Evolutionary conservation across 257 asterid genomes (phyloP).

Genomic region (Fraxinus americana): DNA sequence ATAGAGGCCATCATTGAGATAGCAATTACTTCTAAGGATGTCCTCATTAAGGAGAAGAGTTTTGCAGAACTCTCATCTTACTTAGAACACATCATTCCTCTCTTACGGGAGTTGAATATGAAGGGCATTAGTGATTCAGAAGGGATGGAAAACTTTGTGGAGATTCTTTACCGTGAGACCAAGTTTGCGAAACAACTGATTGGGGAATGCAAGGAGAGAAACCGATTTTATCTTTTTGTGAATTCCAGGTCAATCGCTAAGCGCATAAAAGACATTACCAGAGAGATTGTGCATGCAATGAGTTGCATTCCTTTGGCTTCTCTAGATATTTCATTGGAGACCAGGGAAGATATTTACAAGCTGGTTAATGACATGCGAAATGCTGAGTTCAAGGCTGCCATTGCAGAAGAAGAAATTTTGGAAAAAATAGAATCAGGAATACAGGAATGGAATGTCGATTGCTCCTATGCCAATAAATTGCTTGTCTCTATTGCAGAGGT

Average conservation of each 20-base stretch:
- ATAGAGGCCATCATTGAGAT: constrained; percentile 46
- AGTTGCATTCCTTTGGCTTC: constrained; percentile 50
- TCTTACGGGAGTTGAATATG: constrained; percentile 44
- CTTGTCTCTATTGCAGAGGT: constrained; percentile 62
- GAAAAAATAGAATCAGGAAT: constrained; percentile 58
- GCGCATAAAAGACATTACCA: constrained; percentile 44
- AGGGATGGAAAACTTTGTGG: constrained; percentile 33
- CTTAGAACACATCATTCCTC: constrained; percentile 45
- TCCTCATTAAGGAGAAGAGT: constrained; percentile 42
- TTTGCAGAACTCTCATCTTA: constrained; percentile 51
- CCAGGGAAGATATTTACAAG: constrained; percentile 45
- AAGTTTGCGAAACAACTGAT: constrained; percentile 46
- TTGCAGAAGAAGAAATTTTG: constrained; percentile 53
- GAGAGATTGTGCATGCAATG: constrained; percentile 52
- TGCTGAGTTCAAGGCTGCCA: constrained; percentile 53
- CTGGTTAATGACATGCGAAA: constrained; percentile 43
- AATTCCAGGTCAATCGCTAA: constrained; percentile 49
- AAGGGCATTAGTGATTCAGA: constrained; percentile 35
- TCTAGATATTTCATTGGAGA: constrained; percentile 40
- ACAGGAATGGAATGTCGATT: constrained; percentile 56
- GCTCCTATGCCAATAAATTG: constrained; percentile 56
- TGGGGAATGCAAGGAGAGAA: constrained; percentile 46
- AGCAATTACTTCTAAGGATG: constrained; percentile 35
- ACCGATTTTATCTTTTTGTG: constrained; percentile 57
- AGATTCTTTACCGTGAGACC: constrained; percentile 41